Percentiles rank a stretch among this genome's conserved stretches.
phyloP scores from a whole-genome alignment of 306 rosid species.

The Cucumis melo region DNA sequence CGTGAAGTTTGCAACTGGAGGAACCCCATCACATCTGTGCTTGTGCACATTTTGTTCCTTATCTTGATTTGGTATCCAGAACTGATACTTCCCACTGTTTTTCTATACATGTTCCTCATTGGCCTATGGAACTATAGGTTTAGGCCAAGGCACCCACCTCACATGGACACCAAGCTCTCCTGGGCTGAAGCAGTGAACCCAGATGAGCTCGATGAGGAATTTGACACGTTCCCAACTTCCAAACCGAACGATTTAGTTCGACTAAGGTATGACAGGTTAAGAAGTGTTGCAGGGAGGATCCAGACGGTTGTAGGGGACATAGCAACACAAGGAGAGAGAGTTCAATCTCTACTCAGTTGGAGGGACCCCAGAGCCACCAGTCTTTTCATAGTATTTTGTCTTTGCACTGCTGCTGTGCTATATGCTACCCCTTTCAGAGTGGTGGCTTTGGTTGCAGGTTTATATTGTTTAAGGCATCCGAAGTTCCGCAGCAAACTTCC shows the following conservation, averaged over 20 bases:
- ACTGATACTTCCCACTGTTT: constrained; percentile 72
- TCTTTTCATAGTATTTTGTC: constrained; percentile 52
- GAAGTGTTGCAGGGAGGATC: constrained; percentile 88
- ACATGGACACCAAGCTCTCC: constrained; percentile 80
- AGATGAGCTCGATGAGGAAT: constrained; percentile 91
- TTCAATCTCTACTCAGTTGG: constrained; percentile 78
- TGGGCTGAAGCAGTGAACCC: constrained; percentile 80
- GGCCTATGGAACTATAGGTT: constrained; percentile 88
- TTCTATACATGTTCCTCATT: constrained; percentile 86
- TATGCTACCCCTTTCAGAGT: constrained; percentile 62
- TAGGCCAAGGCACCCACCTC: constrained; percentile 60
- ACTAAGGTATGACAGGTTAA: constrained; percentile 76
- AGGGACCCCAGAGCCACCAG: constrained; percentile 87
- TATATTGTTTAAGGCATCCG: constrained; percentile 66
- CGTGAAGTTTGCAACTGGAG: constrained; percentile 74
- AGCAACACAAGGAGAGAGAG: constrained; percentile 93
- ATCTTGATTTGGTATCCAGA: constrained; percentile 80
- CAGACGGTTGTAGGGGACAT: constrained; percentile 91
- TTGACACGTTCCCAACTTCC: constrained; percentile 83
- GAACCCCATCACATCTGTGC: constrained; percentile 59
- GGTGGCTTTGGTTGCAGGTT: constrained; percentile 59
- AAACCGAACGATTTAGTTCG: constrained; percentile 49
- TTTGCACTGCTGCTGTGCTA: constrained; percentile 57
- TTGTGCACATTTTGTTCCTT: constrained; percentile 64
- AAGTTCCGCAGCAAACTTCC: constrained; percentile 75